These are phyloP conservation scores for Pseudognaphalium luteoalbum DNA, from an alignment of 129 eudicot species.

Conservation along the genomic window DNA sequence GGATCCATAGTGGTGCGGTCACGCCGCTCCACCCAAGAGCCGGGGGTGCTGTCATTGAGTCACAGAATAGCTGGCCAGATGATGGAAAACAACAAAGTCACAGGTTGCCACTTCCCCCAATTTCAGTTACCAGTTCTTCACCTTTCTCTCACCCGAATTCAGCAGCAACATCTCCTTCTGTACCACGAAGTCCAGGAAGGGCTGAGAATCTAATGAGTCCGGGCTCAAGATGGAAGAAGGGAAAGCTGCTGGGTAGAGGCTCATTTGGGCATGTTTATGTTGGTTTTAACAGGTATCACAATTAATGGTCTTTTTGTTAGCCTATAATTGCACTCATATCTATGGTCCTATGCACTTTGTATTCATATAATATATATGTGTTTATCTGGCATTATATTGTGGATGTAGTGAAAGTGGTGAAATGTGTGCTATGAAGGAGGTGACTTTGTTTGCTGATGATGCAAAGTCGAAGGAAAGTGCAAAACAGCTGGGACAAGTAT, in stretches of 20 bases:
- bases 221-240: slow-evolving; percentile 88
- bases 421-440: slow-evolving; percentile 99
- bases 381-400: slow-evolving; percentile 19
- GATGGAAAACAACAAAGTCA: slow-evolving; percentile 78
- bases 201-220: slow-evolving; percentile 65
- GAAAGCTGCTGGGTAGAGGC: slow-evolving; percentile 89
- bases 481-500: slow-evolving; percentile 85
- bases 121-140: slow-evolving; percentile 51
- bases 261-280: slow-evolving; percentile 96
- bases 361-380: background rate
- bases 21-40: slow-evolving; percentile 95
- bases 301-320: background rate
- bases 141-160: slow-evolving; percentile 83
- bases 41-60: slow-evolving; percentile 56
- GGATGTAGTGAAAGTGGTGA: slow-evolving; percentile 87
- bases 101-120: slow-evolving; percentile 88
- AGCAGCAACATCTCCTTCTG: slow-evolving; percentile 90
- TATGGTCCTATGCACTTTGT: background rate
- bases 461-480: slow-evolving; percentile 93
- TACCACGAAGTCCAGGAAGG: slow-evolving; percentile 86
- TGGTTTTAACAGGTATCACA: slow-evolving; percentile 80
- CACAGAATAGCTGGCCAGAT: slow-evolving; percentile 61
- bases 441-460: slow-evolving; percentile 87
- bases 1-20: slow-evolving; percentile 97
- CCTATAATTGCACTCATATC: background rate